phyloP scores from a whole-genome alignment of 208 protist genomes.

The Acanthamoeba castellanii region DNA sequence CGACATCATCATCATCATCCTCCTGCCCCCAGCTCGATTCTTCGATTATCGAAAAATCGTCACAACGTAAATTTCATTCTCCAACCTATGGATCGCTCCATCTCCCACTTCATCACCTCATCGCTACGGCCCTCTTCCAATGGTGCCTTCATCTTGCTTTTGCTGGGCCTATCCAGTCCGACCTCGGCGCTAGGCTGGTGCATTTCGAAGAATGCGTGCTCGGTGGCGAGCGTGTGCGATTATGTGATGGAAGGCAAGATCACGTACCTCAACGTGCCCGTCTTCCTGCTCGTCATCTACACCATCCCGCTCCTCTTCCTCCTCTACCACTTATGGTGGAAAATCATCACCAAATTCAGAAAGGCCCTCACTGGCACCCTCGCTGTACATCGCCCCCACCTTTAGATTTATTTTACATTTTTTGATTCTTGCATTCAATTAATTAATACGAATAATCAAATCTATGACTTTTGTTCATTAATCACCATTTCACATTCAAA shows the following conservation, averaged over 20 bases:
- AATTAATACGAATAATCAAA: no score
- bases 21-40: no score
- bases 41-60: no score
- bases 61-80: no score
- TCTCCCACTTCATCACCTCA: no score
- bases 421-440: not conserved
- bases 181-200: not conserved
- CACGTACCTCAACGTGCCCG: conserved; percentile 23
- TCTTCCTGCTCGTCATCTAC: conserved; percentile 55
- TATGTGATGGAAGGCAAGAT: conserved; percentile 2
- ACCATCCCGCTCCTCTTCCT: conserved; percentile 24
- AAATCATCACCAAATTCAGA: conserved; percentile 45
- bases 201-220: conserved; percentile 18
- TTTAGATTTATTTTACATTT: not conserved
- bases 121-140: no score
- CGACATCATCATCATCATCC: no score
- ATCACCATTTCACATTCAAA: no score
- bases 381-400: not conserved
- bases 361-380: conserved; percentile 44
- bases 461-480: no score
- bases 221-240: conserved; percentile 16
- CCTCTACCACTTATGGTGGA: conserved; percentile 50
- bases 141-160: no score
- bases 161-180: not conserved
- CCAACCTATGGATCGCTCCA: no score